These are phyloP conservation scores for Gossypium aridum DNA, from an alignment of 441 rosid genomes.

Conservation along the genomic window DNA sequence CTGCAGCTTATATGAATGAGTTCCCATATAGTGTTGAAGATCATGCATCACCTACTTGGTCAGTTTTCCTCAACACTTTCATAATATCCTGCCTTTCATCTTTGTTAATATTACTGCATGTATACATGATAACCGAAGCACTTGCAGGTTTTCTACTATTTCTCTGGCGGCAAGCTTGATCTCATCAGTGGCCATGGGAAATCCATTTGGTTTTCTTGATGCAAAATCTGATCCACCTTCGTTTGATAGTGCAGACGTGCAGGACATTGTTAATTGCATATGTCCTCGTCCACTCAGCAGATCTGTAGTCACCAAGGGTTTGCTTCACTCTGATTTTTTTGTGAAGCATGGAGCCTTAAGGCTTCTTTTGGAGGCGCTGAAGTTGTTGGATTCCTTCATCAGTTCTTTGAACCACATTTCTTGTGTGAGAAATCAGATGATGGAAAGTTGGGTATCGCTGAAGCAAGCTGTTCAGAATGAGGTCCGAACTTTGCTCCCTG, in stretches of 20 bases:
- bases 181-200: constrained; percentile 43
- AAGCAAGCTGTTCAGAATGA: constrained; percentile 62
- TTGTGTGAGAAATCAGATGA: constrained; percentile 24
- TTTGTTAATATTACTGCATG: constrained; percentile 13
- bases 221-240: constrained; percentile 36
- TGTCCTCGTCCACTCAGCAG: constrained; percentile 74
- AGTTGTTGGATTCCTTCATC: constrained; percentile 59
- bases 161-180: constrained; percentile 78
- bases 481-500: constrained; percentile 66
- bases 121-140: constrained; percentile 36
- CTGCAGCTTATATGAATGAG: constrained; percentile 71
- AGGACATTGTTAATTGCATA: constrained; percentile 58
- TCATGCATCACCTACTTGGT: constrained; percentile 77
- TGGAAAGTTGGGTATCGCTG: constrained; percentile 38
- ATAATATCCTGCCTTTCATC: constrained; percentile 11
- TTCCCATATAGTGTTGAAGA: constrained; percentile 91
- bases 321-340: constrained; percentile 76
- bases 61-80: constrained; percentile 31
- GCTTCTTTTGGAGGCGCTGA: constrained; percentile 69
- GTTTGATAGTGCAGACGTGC: constrained; percentile 41
- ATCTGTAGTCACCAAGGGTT: constrained; percentile 69
- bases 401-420: constrained; percentile 32
- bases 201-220: constrained; percentile 54
- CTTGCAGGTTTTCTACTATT: constrained; percentile 81
- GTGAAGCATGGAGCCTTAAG: constrained; percentile 83